Conservation (phyloP, 2,329 filamentous ascomycete species). For the Aureobasidium pullulans region DNA sequence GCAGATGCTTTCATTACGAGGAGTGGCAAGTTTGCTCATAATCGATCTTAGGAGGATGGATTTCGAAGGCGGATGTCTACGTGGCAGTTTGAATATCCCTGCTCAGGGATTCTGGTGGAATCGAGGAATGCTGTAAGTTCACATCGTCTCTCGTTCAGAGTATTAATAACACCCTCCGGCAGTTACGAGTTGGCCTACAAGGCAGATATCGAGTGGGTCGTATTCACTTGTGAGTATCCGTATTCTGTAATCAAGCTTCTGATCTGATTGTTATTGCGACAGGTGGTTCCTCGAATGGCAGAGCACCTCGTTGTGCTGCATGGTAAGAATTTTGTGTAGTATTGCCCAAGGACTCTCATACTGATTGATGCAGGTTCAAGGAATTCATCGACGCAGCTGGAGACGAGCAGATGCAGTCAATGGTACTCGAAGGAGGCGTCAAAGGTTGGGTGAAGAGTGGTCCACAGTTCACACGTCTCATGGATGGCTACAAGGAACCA, state of each 20-base stretch:
- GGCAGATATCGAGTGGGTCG: constrained; percentile 38
- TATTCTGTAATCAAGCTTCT: not conserved
- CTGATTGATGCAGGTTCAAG: constrained; percentile 3
- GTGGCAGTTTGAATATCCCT: constrained; percentile 41
- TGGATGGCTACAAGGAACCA: constrained; percentile 34
- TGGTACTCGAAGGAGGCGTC: constrained; percentile 37
- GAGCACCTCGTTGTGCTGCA: constrained; percentile 28
- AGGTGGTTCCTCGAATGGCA: constrained; percentile 20
- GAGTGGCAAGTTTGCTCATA: constrained; percentile 32
- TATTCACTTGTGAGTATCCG: constrained; percentile 37
- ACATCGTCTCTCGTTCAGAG: not conserved
- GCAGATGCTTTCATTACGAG: constrained; percentile 27
- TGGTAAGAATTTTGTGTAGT: constrained; percentile 22
- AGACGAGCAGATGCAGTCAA: constrained; percentile 33
- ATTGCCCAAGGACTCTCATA: not conserved
- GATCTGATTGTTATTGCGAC: not conserved
- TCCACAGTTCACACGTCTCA: constrained; percentile 28
- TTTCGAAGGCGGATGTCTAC: constrained; percentile 37
- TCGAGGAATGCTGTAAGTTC: constrained; percentile 29
- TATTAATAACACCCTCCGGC: not conserved
- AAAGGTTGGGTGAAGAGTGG: constrained; percentile 40
- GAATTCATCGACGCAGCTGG: constrained; percentile 20
- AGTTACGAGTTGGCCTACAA: constrained; percentile 36
- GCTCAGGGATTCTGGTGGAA: constrained; percentile 42
- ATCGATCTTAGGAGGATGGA: constrained; percentile 41